Evolutionary conservation across 441 rosid genomes (phyloP), one percentile per base, ranked within the genome.

Genomic region (Manihot esculenta): DNA sequence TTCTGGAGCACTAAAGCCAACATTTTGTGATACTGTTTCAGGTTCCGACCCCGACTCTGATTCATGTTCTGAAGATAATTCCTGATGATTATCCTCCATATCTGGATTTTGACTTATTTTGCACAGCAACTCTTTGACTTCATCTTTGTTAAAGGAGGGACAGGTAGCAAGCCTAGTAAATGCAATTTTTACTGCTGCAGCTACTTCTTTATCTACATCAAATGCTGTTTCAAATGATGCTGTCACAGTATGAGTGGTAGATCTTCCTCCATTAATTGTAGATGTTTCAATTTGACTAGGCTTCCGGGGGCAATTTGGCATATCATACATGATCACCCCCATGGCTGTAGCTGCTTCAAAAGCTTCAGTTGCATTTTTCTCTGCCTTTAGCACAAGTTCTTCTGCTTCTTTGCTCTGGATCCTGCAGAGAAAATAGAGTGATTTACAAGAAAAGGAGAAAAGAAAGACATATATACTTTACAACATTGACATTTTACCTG

Each of bases 151-250:
- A 60, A 91, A 83, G 65, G 84, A 75, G 42, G 90, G 77, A 66
- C 84, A 83, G 68, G 71, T 80, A 20, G 87, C 90, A 78, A 92
- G 93, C 82, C 79, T 82, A 68, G 77, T 54, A 68, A 92, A 89
- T 30, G 98, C 99, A 71, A 78, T 73, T 80, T 91, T 95, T 65
- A 92, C 94, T 44, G 93, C 97, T 49, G 90, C 86, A 68, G 97
- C 92, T 45, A 95, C 98, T 84, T 95, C 89, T 81, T 90, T 92
- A 78, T 95, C 97, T 0, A 95, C 97, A 70, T 91, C 97, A 73
- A 92, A 92, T 56, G 94, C 89, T 56, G 94, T 90, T 84, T 89
- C 93, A 49, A 95, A 94, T 63, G 97, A 95, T 33, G 94, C 91
- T 51, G 88, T 86, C 33, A 89, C 88, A 5, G 87, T 88, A 77